These are phyloP conservation scores for Annulohypoxylon stygium DNA, from an alignment of 495 filamentous ascomycete species.

Conservation along the genomic window DNA sequence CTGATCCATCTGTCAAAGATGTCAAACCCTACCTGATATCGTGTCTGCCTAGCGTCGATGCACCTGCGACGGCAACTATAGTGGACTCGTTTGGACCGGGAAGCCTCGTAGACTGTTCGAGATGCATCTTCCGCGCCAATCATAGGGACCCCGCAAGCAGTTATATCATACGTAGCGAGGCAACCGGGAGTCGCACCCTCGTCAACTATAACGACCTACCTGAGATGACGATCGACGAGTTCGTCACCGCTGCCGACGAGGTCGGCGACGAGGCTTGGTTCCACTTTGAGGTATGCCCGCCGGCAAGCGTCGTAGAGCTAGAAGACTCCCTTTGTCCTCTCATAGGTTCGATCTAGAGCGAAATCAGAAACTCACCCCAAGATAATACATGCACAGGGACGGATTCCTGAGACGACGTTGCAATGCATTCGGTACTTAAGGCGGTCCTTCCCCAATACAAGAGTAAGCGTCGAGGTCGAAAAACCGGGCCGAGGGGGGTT, in stretches of 20 bases:
- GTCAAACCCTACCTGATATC: conserved; percentile 58
- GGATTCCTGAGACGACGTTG: conserved; percentile 73
- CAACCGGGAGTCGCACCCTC: conserved; percentile 73
- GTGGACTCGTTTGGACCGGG: conserved; percentile 58
- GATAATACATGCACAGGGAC: conserved; percentile 64
- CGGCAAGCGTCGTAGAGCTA: conserved; percentile 2
- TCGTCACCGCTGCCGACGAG: conserved; percentile 53
- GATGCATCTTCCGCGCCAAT: conserved; percentile 70
- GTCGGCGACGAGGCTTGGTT: conserved; percentile 65
- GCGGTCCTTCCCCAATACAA: conserved; percentile 57
- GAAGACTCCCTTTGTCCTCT: not conserved
- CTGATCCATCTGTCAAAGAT: not conserved
- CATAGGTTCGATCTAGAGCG: conserved; percentile 27
- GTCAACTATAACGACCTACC: conserved; percentile 76
- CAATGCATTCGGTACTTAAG: conserved; percentile 72
- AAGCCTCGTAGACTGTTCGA: conserved; percentile 61
- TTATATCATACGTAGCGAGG: conserved; percentile 75
- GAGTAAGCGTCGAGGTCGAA: conserved; percentile 77
- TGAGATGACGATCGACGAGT: conserved; percentile 74
- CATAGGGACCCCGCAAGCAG: conserved; percentile 72
- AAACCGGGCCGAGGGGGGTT: conserved; percentile 74
- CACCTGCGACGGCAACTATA: conserved; percentile 55
- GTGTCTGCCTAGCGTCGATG: conserved; percentile 51
- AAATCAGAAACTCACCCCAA: conserved; percentile 25
- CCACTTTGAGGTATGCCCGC: conserved; percentile 76